Evolutionary conservation across 768 basidiomycete species (phyloP).

Genomic region (Phanerochaete sordida): DNA sequence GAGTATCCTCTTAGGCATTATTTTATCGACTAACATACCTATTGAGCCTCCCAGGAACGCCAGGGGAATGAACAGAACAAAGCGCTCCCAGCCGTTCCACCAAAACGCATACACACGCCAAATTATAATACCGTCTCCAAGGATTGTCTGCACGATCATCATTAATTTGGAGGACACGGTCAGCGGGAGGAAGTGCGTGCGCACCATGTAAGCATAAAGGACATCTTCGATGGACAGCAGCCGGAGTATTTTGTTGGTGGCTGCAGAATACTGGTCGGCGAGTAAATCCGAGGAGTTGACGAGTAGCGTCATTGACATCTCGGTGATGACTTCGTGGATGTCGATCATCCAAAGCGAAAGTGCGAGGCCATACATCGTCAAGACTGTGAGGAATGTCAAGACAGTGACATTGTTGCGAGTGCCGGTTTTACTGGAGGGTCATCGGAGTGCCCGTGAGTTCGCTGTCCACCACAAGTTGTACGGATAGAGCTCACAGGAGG

Average conservation of each 20-base stretch:
- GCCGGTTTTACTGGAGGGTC: no score
- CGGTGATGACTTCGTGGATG: conserved; percentile 14
- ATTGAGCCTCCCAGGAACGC: conserved; percentile 14
- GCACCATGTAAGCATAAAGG: conserved; percentile 19
- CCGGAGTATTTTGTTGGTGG: conserved; percentile 3
- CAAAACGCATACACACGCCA: conserved; percentile 19
- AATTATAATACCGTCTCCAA: conserved; percentile 22
- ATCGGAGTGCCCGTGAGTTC: no score
- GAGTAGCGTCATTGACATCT: conserved; percentile 9
- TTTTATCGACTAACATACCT: no score
- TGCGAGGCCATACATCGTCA: conserved; percentile 11
- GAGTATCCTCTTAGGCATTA: no score
- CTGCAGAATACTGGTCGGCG: conserved; percentile 1
- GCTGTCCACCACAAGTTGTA: no score
- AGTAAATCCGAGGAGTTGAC: conserved; percentile 5
- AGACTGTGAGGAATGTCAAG: background rate
- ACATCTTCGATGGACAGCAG: conserved; percentile 12
- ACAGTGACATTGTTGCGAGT: background rate
- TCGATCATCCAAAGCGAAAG: conserved; percentile 20
- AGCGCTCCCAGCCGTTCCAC: conserved; percentile 9
- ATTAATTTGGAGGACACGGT: background rate
- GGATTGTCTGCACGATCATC: conserved; percentile 10
- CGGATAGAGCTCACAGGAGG: conserved; percentile 1
- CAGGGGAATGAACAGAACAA: conserved; percentile 12
- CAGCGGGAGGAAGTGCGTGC: background rate